Evolutionary conservation across 2,329 filamentous ascomycete species (phyloP).

Genomic region (Aspergillus sojae): DNA sequence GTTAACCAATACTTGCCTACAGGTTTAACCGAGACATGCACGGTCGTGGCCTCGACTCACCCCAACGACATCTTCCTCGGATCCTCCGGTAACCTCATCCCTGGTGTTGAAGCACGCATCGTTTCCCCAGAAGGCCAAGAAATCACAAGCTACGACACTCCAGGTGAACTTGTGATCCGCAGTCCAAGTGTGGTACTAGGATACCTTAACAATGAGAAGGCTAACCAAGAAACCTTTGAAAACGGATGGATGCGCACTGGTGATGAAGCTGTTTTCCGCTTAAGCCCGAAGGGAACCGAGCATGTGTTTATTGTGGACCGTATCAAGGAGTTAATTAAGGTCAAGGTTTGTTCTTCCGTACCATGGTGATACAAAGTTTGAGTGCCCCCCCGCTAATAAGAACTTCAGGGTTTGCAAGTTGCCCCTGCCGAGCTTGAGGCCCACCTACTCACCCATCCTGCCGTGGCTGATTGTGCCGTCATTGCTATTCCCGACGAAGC

Average conservation of each 20-base stretch:
- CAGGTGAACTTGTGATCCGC: slow-evolving; percentile 80
- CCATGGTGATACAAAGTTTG: slow-evolving; percentile 25
- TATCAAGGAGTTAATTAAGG: slow-evolving; percentile 77
- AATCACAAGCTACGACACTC: slow-evolving; percentile 69
- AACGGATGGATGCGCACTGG: slow-evolving; percentile 84
- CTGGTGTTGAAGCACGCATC: slow-evolving; percentile 66
- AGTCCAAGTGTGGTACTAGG: slow-evolving; percentile 76
- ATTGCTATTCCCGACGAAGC: slow-evolving; percentile 70
- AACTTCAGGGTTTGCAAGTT: slow-evolving; percentile 72
- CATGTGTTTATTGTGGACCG: slow-evolving; percentile 86
- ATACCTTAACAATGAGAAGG: slow-evolving; percentile 84
- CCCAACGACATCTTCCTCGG: slow-evolving; percentile 68
- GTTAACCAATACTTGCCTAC: slow-evolving; percentile 12
- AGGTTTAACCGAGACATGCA: slow-evolving; percentile 77
- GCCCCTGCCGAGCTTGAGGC: slow-evolving; percentile 82
- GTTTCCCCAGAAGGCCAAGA: slow-evolving; percentile 70
- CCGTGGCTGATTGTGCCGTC: slow-evolving; percentile 77
- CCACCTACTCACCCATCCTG: slow-evolving; percentile 72
- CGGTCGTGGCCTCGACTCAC: slow-evolving; percentile 64
- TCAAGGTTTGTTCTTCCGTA: slow-evolving; percentile 58
- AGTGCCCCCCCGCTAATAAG: slow-evolving; percentile 3
- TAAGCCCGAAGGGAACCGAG: slow-evolving; percentile 68
- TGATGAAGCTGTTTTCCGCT: slow-evolving; percentile 75
- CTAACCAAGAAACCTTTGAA: slow-evolving; percentile 78
- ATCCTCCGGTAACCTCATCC: slow-evolving; percentile 71